Conservation (phyloP, 2,329 filamentous ascomycete genomes). For the Claviceps pusilla region DNA sequence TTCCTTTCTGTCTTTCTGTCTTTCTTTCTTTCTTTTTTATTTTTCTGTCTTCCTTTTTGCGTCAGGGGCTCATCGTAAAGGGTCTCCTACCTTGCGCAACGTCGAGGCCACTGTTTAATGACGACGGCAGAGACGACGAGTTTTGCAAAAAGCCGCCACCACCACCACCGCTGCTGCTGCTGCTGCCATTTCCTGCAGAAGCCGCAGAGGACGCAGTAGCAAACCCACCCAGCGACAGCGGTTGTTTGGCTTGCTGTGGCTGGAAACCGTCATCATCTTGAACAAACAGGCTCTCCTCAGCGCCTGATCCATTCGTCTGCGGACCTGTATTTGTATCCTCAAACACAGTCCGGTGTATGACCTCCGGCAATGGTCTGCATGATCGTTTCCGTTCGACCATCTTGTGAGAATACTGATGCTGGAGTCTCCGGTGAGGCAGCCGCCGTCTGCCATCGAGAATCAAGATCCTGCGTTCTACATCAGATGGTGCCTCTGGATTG, state of each 20-base stretch:
- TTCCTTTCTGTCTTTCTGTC: not conserved
- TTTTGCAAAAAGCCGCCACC: not conserved
- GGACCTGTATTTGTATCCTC: slow-evolving; percentile 13
- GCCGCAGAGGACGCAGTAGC: not conserved
- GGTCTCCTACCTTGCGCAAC: slow-evolving; percentile 1
- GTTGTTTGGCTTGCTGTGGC: not conserved
- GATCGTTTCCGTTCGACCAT: slow-evolving; percentile 48
- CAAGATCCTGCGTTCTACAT: slow-evolving; percentile 25
- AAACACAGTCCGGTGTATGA: slow-evolving; percentile 41
- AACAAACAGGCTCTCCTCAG: slow-evolving; percentile 18
- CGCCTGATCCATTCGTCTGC: slow-evolving; percentile 5
- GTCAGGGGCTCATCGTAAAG: not conserved
- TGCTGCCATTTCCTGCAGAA: not conserved
- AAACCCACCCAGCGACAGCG: not conserved
- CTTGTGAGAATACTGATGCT: slow-evolving; percentile 38
- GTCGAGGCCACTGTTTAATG: not conserved
- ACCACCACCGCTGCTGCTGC: not conserved
- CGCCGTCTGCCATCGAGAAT: slow-evolving; percentile 28
- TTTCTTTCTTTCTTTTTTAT: not conserved
- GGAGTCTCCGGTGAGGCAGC: slow-evolving; percentile 33
- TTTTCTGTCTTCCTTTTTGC: too few species aligned
- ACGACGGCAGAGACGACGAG: not conserved
- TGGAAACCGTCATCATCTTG: slow-evolving; percentile 3
- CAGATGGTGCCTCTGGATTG: slow-evolving; percentile 18
- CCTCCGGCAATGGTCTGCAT: slow-evolving; percentile 32